Evolutionary conservation across 306 rosid genomes (phyloP), one percentile per base, ranked within the genome.

Genomic region (Abrus pulchellus): DNA sequence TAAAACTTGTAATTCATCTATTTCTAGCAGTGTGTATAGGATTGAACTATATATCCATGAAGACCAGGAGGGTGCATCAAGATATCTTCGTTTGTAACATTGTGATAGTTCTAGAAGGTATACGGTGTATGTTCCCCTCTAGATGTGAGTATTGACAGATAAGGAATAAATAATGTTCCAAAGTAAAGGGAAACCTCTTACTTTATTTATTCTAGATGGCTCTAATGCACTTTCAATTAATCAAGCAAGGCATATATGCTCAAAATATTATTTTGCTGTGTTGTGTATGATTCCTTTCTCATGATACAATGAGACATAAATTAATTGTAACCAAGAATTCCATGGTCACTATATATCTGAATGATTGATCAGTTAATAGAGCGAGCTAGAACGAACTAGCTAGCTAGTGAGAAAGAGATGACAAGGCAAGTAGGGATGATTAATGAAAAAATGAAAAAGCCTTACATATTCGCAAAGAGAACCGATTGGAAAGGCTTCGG

Each of bases 381-480:
- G 20, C 20, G 20, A 20, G 20, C 20, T 20, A 20, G 20, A 20
- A 20, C 20, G 20, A 20, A 20, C 20, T 20, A 20, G 20, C 20
- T 20, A 27, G 68, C 3, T 0, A 12, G 14, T 0, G 30, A 75
- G 34, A 5, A 10, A 57, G 41, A 36, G 11, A 32, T 59, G 61
- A 30, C 12, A 41, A 29, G 6, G 33, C 77, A 40, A 1, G 4
- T 36, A 49, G 59, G 14, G 6, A 5, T 61, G 9, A 47, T 63
- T 5, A 80, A 77, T 5, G 83, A 77, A 14, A 45, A n/a, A 63
- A 54, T 83, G 86, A 83, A 47, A 54, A 57, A 72, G 69, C 80
- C 86, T 5, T 83, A 83, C 7, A 54, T 77, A 64, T 3, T 43
- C 13, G 83, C 86, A 1, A 83, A 83, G 56, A 77, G 61, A 77